A percentile compares a stretch with the other conserved stretches of the same genome.
Conservation (phyloP, 2,329 filamentous ascomycete genomes). For the Aspergillus texensis region DNA sequence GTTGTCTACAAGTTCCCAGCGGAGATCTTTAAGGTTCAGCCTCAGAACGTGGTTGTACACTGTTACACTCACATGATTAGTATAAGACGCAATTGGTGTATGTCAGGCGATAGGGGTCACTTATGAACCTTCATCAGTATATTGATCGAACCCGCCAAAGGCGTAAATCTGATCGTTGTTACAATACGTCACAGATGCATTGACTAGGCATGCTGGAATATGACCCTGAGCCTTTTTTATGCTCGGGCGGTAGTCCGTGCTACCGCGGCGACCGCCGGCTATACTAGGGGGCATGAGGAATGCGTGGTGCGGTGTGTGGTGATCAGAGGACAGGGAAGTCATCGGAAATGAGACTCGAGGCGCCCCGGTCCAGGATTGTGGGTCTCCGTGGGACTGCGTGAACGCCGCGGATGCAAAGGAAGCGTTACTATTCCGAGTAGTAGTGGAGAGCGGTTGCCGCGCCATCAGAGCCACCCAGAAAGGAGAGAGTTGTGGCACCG, state of each 20-base stretch:
- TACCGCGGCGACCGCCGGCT: constrained; percentile 63
- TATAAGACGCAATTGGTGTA: background rate
- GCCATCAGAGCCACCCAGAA: constrained; percentile 30
- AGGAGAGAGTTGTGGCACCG: background rate
- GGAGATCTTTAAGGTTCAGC: constrained; percentile 81
- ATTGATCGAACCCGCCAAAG: constrained; percentile 98
- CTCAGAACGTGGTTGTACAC: constrained; percentile 96
- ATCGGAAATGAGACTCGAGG: constrained; percentile 30
- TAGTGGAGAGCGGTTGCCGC: constrained; percentile 29
- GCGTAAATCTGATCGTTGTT: constrained; percentile 97
- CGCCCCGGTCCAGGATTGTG: constrained; percentile 36
- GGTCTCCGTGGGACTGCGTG: constrained; percentile 36
- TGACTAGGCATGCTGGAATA: constrained; percentile 90
- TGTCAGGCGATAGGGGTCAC: background rate
- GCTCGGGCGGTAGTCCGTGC: constrained; percentile 78
- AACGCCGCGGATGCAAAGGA: constrained; percentile 19
- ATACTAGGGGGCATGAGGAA: constrained; percentile 92
- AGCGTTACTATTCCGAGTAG: constrained; percentile 23
- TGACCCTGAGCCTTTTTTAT: constrained; percentile 78
- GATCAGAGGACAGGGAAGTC: constrained; percentile 43
- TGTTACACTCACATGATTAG: constrained; percentile 27
- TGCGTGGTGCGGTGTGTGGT: constrained; percentile 63
- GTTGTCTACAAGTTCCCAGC: constrained; percentile 96
- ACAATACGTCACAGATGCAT: constrained; percentile 98
- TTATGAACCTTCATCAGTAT: constrained; percentile 81